Percentiles rank a stretch among this genome's conserved stretches.
phyloP scores from a whole-genome alignment of 2,329 filamentous ascomycete species.

The Alternaria burnsii region DNA sequence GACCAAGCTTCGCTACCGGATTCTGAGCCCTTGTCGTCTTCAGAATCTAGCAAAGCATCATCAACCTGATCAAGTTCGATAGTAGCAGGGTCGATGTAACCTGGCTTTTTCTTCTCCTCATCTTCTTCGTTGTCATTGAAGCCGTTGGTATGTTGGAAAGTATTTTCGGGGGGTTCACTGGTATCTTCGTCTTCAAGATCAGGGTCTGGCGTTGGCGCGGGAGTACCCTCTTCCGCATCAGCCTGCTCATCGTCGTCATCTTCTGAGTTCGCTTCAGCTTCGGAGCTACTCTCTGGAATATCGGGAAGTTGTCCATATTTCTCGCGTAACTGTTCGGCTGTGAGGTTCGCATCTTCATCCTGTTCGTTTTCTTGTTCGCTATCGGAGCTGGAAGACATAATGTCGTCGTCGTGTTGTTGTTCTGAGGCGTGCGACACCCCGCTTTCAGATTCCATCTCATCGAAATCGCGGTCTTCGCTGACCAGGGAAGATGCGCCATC shows the following conservation, averaged over 20 bases:
- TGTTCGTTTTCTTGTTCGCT: slow-evolving; percentile 53
- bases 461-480: slow-evolving; percentile 51
- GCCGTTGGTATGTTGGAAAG: slow-evolving; percentile 31
- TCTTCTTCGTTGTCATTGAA: slow-evolving; percentile 30
- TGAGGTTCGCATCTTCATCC: slow-evolving; percentile 70
- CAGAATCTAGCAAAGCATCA: slow-evolving; percentile 50
- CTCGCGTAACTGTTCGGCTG: slow-evolving; percentile 71
- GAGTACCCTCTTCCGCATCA: slow-evolving; percentile 29
- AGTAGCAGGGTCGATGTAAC: slow-evolving; percentile 46
- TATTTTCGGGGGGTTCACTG: slow-evolving; percentile 19
- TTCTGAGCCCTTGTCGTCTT: slow-evolving; percentile 39
- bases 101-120: slow-evolving; percentile 20
- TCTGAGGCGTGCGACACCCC: slow-evolving; percentile 42
- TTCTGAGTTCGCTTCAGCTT: slow-evolving; percentile 41
- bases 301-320: slow-evolving; percentile 74
- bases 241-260: slow-evolving; percentile 47
- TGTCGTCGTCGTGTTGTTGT: slow-evolving; percentile 54
- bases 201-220: slow-evolving; percentile 42
- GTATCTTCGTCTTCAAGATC: slow-evolving; percentile 38
- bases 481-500: slow-evolving; percentile 50
- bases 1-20: slow-evolving; percentile 50
- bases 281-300: slow-evolving; percentile 45
- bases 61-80: slow-evolving; percentile 54
- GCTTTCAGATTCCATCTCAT: slow-evolving; percentile 57
- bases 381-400: slow-evolving; percentile 47